phyloP scores from a whole-genome alignment of 129 eudicot genomes.

The Pulicaria dysenterica region DNA sequence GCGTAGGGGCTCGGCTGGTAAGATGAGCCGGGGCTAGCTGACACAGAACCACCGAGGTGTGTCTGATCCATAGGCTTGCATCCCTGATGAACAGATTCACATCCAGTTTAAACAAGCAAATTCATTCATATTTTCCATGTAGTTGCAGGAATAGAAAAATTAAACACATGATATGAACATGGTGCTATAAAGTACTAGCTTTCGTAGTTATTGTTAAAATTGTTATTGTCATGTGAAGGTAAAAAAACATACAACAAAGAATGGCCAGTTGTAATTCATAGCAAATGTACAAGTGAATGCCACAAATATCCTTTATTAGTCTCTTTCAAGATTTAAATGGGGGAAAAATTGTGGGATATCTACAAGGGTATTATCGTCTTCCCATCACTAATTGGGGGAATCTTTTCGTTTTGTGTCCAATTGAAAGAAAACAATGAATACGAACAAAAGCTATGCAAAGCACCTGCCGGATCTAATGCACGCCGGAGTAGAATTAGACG shows the following conservation, averaged over 20 bases:
- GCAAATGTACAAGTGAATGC: not conserved
- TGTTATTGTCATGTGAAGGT: not conserved
- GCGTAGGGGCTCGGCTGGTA: conserved; percentile 68
- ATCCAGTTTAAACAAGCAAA: not conserved
- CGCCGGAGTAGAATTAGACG: conserved; percentile 17
- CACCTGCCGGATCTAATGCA: conserved; percentile 30
- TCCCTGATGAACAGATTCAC: conserved; percentile 48
- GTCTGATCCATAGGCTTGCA: conserved; percentile 64
- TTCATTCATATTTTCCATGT: not conserved
- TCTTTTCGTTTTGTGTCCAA: conserved; percentile 27
- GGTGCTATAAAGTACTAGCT: not conserved
- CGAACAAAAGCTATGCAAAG: conserved; percentile 22
- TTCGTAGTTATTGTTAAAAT: not conserved
- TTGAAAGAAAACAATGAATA: conserved; percentile 24
- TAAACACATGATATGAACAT: not conserved
- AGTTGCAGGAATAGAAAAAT: not conserved
- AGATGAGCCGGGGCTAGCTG: conserved; percentile 73
- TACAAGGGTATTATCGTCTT: conserved; percentile 42
- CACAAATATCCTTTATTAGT: not conserved
- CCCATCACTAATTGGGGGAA: not conserved
- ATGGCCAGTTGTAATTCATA: not conserved
- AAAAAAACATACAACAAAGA: not conserved
- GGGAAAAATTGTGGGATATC: conserved; percentile 13
- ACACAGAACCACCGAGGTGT: conserved; percentile 64
- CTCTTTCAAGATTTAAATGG: not conserved